Conservation (phyloP, 805 yeast species). For the Candida corydali region DNA sequence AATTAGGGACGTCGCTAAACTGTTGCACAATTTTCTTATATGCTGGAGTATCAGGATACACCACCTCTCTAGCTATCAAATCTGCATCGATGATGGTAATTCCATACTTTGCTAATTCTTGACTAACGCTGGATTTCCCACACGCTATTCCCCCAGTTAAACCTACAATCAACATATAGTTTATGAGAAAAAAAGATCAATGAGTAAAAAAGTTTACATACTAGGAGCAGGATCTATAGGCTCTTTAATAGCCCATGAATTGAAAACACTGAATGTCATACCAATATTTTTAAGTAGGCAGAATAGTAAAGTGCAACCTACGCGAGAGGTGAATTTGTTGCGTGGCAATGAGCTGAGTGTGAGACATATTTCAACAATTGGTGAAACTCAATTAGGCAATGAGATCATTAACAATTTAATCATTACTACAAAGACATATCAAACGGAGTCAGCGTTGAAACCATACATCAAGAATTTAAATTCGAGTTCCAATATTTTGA, state of each 20-base stretch:
- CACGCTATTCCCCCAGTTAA: slow-evolving; percentile 97
- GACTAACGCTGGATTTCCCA: slow-evolving; percentile 92
- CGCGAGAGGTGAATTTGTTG: slow-evolving; percentile 1
- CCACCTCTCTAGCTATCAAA: slow-evolving; percentile 78
- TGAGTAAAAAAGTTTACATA: slow-evolving; percentile 23
- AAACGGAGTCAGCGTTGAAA: slow-evolving; percentile 58
- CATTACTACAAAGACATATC: slow-evolving; percentile 77
- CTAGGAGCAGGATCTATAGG: slow-evolving; percentile 57
- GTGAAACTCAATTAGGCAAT: slow-evolving; percentile 16
- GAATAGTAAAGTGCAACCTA: neutral
- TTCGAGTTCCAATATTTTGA: slow-evolving; percentile 50
- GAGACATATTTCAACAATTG: slow-evolving; percentile 7
- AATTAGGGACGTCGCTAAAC: slow-evolving; percentile 53
- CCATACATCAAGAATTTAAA: slow-evolving; percentile 50
- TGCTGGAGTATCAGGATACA: slow-evolving; percentile 73
- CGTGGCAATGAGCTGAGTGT: neutral
- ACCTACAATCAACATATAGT: slow-evolving; percentile 78
- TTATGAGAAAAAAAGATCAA: neutral
- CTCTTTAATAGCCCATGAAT: slow-evolving; percentile 41
- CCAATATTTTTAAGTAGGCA: slow-evolving; percentile 30
- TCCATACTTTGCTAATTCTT: slow-evolving; percentile 44
- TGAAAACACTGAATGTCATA: slow-evolving; percentile 39
- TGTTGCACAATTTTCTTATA: slow-evolving; percentile 60
- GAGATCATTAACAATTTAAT: slow-evolving; percentile 51
- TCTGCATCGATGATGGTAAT: slow-evolving; percentile 85